Conservation (phyloP, 305 asterid species). For the Solanum hybrid region DNA sequence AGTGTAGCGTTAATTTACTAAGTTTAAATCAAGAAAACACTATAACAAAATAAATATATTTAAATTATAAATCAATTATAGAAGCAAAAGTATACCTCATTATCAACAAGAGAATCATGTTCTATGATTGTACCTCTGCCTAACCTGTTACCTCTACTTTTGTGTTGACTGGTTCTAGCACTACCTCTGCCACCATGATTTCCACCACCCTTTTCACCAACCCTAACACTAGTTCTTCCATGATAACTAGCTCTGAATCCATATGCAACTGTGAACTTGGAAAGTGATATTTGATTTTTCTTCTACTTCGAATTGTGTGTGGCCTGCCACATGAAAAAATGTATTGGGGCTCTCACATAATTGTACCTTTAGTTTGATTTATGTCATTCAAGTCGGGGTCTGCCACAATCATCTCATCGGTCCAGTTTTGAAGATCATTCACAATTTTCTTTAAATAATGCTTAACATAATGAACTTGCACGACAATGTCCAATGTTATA, state of each 20-base stretch:
- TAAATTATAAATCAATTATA: background rate
- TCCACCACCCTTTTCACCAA: background rate
- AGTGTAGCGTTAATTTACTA: background rate
- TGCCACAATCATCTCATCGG: background rate
- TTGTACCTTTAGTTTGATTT: background rate
- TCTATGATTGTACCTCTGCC: background rate
- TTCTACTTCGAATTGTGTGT: background rate
- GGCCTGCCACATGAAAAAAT: background rate
- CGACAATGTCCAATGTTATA: background rate
- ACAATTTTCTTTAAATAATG: background rate
- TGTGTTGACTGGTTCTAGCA: background rate
- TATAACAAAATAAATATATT: too few species aligned
- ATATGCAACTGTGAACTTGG: background rate
- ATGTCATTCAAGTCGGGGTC: background rate
- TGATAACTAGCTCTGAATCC: background rate
- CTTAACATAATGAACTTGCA: background rate
- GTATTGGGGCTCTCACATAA: background rate
- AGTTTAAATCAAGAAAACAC: background rate
- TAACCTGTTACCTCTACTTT: too few species aligned
- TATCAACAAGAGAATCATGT: background rate
- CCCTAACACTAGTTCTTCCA: background rate
- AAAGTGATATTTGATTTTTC: background rate
- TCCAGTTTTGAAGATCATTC: background rate
- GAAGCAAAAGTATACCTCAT: background rate
- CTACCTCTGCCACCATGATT: background rate